Conservation (phyloP, 1,284 basidiomycete species). For the Pseudomicrostroma phylloplanum region DNA sequence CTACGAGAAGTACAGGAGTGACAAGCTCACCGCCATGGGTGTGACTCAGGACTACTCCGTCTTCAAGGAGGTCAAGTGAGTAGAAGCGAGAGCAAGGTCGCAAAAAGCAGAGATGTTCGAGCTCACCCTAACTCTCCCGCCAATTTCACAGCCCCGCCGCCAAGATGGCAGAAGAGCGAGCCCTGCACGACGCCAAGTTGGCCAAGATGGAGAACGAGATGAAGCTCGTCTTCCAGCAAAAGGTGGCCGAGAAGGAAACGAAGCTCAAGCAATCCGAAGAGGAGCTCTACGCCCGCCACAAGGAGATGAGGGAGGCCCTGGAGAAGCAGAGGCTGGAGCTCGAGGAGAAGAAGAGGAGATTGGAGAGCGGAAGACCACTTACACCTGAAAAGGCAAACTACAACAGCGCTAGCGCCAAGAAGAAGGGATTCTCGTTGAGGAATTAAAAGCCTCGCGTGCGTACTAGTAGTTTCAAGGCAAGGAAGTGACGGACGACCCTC, state of each 20-base stretch:
- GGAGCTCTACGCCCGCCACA: conserved; percentile 49
- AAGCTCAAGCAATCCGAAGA: conserved; percentile 51
- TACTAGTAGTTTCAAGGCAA: no score
- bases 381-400: conserved; percentile 76
- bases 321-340: conserved; percentile 92
- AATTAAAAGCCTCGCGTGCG: conserved; percentile 20
- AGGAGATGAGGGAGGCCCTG: conserved; percentile 55
- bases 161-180: conserved; percentile 48
- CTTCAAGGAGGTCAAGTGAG: conserved; percentile 41
- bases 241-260: conserved; percentile 50
- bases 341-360: conserved; percentile 94
- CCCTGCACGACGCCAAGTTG: conserved; percentile 49
- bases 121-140: not conserved
- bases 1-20: conserved; percentile 47
- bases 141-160: conserved; percentile 26
- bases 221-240: conserved; percentile 51
- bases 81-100: not conserved
- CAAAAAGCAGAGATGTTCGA: not conserved
- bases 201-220: conserved; percentile 51
- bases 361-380: conserved; percentile 65
- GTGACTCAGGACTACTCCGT: conserved; percentile 48
- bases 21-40: conserved; percentile 45
- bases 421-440: conserved; percentile 42
- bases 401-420: conserved; percentile 31
- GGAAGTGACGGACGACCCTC: no score